Base-by-base conservation (phyloP, 108 stramenopile genomes). In the Cyclostephanos tholiformis region DNA sequence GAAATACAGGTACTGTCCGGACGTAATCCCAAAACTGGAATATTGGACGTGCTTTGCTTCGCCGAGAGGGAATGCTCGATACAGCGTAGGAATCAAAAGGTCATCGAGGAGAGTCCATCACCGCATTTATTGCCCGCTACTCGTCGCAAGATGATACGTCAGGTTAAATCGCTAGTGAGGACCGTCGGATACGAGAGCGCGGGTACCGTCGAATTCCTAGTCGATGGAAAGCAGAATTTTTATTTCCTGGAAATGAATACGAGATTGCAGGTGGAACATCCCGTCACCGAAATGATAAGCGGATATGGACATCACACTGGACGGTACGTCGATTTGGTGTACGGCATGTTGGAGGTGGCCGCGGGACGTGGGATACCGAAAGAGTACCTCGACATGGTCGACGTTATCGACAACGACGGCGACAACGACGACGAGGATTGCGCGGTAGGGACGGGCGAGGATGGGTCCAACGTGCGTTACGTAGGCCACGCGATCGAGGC, bases 171-270 rank as follows among this genome's bases (percentile, higher is more conserved):
- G 16, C 87, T 97, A 16, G 96, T 93, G 6, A 53, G 83, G 65
- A 85, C 91, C 3, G 96, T 96, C 12, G 84, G 86, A 29, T 98
- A 98, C 72, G 77, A 82, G 49, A 84, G 79, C 26, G 99, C 99
- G 4, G 99, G 99, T 48, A 99, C 99, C 7, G 97, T 99, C 36
- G 99, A 99, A 76, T 95, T 99, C 72, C 80, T 99, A 50, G 86
- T 95, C 67, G 97, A 97, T 58, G 78, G 94, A 48, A 72, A 86
- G 25, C 74, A 92, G 63, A 91, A 96, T 72, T 98, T 98, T 71
- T 99, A 97, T 71, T 99, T 99, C 83, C 84, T 98, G 19, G 99
- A 99, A 89, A 99, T 99, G 99, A 98, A 90, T 74, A 95, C 94
- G 6, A 79, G 97, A 20, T 83, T 97, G 25, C 95, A 97, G 71